phyloP scores from a whole-genome alignment of 2,329 filamentous ascomycete genomes.

The Aspergillus caelatus region DNA sequence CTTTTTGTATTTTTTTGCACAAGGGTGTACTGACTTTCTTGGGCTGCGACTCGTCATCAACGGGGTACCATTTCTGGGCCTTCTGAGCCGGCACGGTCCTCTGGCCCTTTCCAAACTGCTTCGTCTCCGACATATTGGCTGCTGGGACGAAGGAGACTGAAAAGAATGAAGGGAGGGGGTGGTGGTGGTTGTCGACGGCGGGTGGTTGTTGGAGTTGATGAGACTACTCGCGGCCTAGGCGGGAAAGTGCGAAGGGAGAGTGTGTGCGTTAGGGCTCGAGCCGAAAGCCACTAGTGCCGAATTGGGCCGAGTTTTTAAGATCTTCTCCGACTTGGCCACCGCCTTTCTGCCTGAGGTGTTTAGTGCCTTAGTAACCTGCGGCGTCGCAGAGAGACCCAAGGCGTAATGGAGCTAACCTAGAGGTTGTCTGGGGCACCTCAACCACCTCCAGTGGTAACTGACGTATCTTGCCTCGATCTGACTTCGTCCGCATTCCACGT shows the following conservation, averaged over 20 bases:
- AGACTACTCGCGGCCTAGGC: conserved; percentile 41
- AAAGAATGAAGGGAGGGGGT: conserved; percentile 35
- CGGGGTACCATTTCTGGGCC: conserved; percentile 99
- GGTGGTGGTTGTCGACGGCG: conserved; percentile 47
- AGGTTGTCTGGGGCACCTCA: not conserved
- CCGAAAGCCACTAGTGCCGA: conserved; percentile 43
- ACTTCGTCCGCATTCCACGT: conserved; percentile 6
- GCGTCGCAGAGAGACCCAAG: conserved; percentile 5
- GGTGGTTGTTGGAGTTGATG: conserved; percentile 46
- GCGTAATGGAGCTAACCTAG: conserved; percentile 11
- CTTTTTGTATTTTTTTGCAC: conserved; percentile 18
- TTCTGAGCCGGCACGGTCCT: conserved; percentile 88
- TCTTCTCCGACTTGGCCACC: conserved; percentile 13
- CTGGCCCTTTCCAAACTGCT: conserved; percentile 98
- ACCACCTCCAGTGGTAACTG: conserved; percentile 5
- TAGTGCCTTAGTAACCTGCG: conserved; percentile 18
- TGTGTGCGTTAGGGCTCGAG: conserved; percentile 47
- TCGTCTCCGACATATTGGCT: conserved; percentile 68
- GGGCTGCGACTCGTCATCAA: conserved; percentile 82
- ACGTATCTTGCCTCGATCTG: conserved; percentile 14
- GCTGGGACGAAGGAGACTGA: conserved; percentile 44
- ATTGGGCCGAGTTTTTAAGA: conserved; percentile 23
- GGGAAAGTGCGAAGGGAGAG: conserved; percentile 45
- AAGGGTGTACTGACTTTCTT: conserved; percentile 81
- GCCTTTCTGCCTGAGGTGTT: conserved; percentile 4